These are phyloP conservation scores for Lipomyces mesembrius DNA, from an alignment of 805 yeast genomes.

Conservation along the genomic window DNA sequence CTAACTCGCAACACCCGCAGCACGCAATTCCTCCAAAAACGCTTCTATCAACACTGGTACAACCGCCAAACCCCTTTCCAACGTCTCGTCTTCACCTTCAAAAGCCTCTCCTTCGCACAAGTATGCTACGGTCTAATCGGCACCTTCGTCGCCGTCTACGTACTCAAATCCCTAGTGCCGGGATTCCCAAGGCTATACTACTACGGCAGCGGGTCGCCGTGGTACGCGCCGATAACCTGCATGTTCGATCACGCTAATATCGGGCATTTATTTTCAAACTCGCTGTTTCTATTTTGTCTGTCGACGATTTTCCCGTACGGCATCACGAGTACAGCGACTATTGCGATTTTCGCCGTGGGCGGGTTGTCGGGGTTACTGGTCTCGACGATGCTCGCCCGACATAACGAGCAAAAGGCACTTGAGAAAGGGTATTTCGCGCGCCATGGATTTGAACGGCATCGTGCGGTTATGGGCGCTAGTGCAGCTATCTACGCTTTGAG, in stretches of 20 bases:
- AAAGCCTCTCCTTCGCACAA: conserved; percentile 16
- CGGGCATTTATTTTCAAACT: conserved; percentile 25
- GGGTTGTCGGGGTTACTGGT: conserved; percentile 17
- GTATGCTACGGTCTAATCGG: conserved; percentile 24
- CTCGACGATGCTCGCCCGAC: conserved; percentile 9
- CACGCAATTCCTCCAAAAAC: conserved; percentile 5
- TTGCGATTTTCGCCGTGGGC: conserved; percentile 17
- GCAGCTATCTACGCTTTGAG: conserved; percentile 24
- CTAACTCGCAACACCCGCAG: background rate
- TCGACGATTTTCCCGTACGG: conserved; percentile 24
- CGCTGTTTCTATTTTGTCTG: conserved; percentile 16
- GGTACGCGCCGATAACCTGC: conserved; percentile 16
- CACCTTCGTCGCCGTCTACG: conserved; percentile 19
- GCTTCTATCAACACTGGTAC: conserved; percentile 32
- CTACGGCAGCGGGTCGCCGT: conserved; percentile 1
- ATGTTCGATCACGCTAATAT: conserved; percentile 23
- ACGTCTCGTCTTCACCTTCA: conserved; percentile 9
- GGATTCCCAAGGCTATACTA: conserved; percentile 23
- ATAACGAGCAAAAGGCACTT: conserved; percentile 9
- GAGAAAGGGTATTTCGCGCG: conserved; percentile 7
- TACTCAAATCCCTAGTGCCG: conserved; percentile 22
- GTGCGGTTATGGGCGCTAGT: conserved; percentile 20
- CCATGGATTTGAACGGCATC: conserved; percentile 3
- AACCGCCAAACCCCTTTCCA: conserved; percentile 9
- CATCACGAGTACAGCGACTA: conserved; percentile 20